Evolutionary conservation across 768 basidiomycete species (phyloP).

Genomic region (Suillus tomentosus): DNA sequence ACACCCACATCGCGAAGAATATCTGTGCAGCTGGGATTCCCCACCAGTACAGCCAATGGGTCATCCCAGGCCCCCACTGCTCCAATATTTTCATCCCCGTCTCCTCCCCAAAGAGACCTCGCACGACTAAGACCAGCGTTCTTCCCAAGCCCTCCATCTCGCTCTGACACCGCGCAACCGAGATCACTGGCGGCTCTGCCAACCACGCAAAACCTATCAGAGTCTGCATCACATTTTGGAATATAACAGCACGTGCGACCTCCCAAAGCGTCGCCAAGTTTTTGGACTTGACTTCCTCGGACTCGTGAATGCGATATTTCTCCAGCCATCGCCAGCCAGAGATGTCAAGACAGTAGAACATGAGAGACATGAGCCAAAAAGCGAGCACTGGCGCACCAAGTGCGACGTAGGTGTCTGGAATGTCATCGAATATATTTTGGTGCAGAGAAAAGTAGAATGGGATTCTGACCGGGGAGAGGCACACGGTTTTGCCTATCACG

Average conservation of each 20-base stretch:
- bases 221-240: slow-evolving; percentile 89
- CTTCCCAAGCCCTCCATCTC: slow-evolving; percentile 44
- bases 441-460: slow-evolving; percentile 60
- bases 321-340: slow-evolving; percentile 77
- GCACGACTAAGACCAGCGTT: slow-evolving; percentile 41
- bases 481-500: slow-evolving; percentile 37
- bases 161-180: slow-evolving; percentile 40
- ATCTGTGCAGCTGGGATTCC: slow-evolving; percentile 75
- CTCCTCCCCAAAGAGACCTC: slow-evolving; percentile 44
- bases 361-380: slow-evolving; percentile 81
- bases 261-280: slow-evolving; percentile 73
- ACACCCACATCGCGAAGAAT: slow-evolving; percentile 77
- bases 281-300: slow-evolving; percentile 68
- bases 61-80: slow-evolving; percentile 41
- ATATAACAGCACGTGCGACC: slow-evolving; percentile 77
- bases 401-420: slow-evolving; percentile 76
- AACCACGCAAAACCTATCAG: slow-evolving; percentile 70
- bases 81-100: slow-evolving; percentile 38
- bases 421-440: slow-evolving; percentile 47
- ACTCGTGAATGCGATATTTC: slow-evolving; percentile 85
- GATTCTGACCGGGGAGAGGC: slow-evolving; percentile 33
- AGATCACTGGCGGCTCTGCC: slow-evolving; percentile 40
- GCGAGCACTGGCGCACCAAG: slow-evolving; percentile 73
- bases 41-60: slow-evolving; percentile 91
- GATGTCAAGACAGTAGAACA: slow-evolving; percentile 82